Percentiles rank a stretch among this genome's conserved stretches.
Evolutionary conservation across 148 eudicot species (phyloP).

Genomic region (Diospyros lotus): DNA sequence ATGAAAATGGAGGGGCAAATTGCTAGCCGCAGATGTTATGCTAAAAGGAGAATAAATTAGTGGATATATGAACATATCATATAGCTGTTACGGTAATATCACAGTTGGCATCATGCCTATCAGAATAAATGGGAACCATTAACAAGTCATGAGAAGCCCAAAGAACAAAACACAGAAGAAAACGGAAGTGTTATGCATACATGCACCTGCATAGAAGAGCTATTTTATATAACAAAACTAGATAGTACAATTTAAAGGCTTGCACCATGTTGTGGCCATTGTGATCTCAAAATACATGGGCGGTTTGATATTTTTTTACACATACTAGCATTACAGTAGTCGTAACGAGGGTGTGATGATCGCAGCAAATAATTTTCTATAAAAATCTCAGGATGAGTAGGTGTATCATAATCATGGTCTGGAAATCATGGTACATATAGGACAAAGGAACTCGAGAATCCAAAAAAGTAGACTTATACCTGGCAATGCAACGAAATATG

Average conservation of each 20-base stretch:
- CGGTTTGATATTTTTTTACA: too few species aligned
- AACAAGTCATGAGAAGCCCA: neutral
- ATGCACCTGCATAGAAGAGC: neutral
- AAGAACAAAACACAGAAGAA: neutral
- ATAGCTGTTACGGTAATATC: neutral
- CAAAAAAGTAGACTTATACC: conserved; percentile 36
- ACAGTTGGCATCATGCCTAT: neutral
- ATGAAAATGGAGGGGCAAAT: neutral
- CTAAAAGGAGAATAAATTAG: neutral
- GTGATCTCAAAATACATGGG: too few species aligned
- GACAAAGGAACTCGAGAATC: neutral
- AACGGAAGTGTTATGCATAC: neutral
- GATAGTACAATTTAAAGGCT: too few species aligned
- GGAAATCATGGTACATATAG: neutral
- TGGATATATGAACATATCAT: neutral
- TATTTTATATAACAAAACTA: too few species aligned
- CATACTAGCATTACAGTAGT: too few species aligned
- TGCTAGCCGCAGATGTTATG: neutral
- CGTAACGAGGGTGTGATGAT: too few species aligned
- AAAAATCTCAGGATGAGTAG: too few species aligned
- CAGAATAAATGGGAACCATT: neutral
- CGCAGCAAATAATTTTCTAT: too few species aligned
- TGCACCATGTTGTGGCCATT: too few species aligned
- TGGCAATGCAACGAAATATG: conserved; percentile 94
- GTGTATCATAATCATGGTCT: neutral